Conservation (phyloP, 1,139 yeast genomes). For the Taphrina pruni region DNA sequence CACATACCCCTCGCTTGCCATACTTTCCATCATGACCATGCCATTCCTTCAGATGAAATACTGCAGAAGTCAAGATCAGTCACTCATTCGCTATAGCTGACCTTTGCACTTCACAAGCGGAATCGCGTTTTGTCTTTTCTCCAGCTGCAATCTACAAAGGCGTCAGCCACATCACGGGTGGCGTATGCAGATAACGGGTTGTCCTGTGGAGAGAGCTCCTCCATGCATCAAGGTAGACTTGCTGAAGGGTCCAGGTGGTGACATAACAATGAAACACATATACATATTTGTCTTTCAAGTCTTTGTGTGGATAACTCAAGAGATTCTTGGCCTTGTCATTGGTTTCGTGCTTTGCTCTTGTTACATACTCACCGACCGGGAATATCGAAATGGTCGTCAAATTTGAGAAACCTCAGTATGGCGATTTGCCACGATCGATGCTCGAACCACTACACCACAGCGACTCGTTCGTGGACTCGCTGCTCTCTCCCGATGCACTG, state of each 20-base stretch:
- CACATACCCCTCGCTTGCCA: background rate
- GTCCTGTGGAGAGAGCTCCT: background rate
- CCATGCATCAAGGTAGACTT: no score
- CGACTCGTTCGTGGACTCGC: conserved; percentile 11
- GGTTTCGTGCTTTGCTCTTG: background rate
- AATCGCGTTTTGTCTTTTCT: no score
- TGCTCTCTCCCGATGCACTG: background rate
- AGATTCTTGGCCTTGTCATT: background rate
- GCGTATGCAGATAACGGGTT: background rate
- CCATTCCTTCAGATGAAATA: no score
- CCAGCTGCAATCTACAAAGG: background rate
- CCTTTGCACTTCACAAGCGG: background rate
- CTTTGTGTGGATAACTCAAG: background rate
- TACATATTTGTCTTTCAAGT: background rate
- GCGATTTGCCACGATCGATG: conserved; percentile 12
- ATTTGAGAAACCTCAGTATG: background rate
- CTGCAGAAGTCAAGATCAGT: no score
- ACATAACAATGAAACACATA: background rate
- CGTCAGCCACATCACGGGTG: conserved; percentile 4
- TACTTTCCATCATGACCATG: no score
- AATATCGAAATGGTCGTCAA: background rate
- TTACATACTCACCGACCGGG: background rate
- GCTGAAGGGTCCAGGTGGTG: no score
- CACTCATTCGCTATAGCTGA: no score
- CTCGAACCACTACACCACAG: conserved; percentile 20